Base-by-base conservation (phyloP, 495 filamentous ascomycete species). In the Pseudevernia furfuracea region DNA sequence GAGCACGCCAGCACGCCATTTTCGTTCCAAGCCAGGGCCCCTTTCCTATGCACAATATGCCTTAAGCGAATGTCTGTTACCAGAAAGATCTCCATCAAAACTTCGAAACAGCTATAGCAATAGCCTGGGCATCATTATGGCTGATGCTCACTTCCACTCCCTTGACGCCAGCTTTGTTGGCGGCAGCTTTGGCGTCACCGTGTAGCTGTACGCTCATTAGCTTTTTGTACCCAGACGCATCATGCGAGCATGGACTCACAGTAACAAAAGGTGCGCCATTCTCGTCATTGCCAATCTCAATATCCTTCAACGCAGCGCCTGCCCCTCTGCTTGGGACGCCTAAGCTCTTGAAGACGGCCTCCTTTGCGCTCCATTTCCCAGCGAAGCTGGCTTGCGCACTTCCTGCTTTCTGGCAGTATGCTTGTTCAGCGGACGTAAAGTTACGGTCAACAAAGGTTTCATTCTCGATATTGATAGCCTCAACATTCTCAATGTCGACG, bases 321-420 rank as follows among this genome's bases (percentile, higher is more conserved):
- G 87, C 92, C 61, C 94, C 94, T 75, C 89, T 86, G 73, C 90
- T 84, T 68, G 81, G 74, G n/a, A 96, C 90, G 48, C 91, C 90
- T n/a, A 99, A 78, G 17, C 89, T 88, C 82, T 99, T 99, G 80
- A 99, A 99, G 7, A 99, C 91, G 7, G 93, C 94, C 79, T 99
- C 94, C 77, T 99, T 99, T 5, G 94, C 94, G 68, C 86, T 90
- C 94, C 94, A 99, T 63, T 90, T 84, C 21, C 94, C 94, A 0
- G 94, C 89, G 76, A 96, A 97, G 48, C 88, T 90, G 57, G 90
- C 85, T 69, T 91, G 89, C 1, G 91, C 86, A 68, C 80, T 82
- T 49, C 89, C 75, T 36, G 91, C 90, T 72, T 88, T 86, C 59
- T 78, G 82, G 79, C 95, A 97, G 77, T 97, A 96, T 59, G 83